These are phyloP conservation scores for Corylus heterophylla DNA, from an alignment of 306 rosid genomes.

Conservation along the genomic window DNA sequence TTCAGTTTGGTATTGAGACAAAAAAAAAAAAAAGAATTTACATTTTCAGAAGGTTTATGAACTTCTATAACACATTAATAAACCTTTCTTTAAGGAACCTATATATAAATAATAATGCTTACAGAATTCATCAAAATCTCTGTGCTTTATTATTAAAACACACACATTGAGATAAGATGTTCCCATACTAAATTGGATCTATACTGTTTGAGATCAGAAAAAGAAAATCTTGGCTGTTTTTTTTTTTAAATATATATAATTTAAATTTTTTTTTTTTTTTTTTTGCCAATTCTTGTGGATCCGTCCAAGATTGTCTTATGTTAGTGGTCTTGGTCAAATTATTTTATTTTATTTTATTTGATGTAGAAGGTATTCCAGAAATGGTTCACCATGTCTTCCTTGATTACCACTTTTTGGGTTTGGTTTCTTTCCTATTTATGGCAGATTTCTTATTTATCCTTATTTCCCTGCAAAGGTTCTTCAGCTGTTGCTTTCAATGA, in stretches of 20 bases:
- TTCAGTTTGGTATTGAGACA: neutral
- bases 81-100: neutral
- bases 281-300: conserved; percentile 5
- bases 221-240: neutral
- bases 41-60: conserved; percentile 2
- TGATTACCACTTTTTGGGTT: conserved; percentile 56
- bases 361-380: conserved; percentile 30
- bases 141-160: neutral
- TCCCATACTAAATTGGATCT: neutral
- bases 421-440: conserved; percentile 65
- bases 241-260: neutral
- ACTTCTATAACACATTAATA: neutral
- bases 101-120: neutral
- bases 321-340: conserved; percentile 28
- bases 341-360: neutral
- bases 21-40: neutral
- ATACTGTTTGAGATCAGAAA: neutral
- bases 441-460: conserved; percentile 75
- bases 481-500: conserved; percentile 87
- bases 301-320: conserved; percentile 39
- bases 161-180: neutral
- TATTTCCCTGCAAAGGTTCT: conserved; percentile 60
- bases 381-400: conserved; percentile 45
- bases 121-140: neutral
- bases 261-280: neutral